These are phyloP conservation scores for Nicotiana rustica DNA, from an alignment of 305 asterid species.

Conservation along the genomic window DNA sequence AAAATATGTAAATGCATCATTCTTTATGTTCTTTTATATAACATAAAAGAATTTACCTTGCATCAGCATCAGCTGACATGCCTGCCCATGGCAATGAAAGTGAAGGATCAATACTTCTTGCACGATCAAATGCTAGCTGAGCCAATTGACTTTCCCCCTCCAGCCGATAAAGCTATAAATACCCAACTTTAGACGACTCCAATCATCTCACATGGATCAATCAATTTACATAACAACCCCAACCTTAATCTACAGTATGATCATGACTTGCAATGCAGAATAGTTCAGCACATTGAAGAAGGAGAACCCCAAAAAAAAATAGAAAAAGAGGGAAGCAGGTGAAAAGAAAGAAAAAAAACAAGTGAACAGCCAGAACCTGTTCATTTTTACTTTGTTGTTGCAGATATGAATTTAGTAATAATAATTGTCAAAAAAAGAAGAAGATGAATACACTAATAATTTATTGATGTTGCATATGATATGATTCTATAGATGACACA, in stretches of 20 bases:
- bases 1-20: constrained; percentile 35
- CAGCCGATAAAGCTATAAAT: constrained; percentile 74
- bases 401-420: no score
- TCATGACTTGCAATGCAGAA: not conserved
- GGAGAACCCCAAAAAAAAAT: constrained; percentile 35
- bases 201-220: constrained; percentile 26
- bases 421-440: no score
- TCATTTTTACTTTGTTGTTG: not conserved
- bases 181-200: constrained; percentile 25
- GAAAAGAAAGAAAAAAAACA: not conserved
- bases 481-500: no score
- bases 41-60: constrained; percentile 58
- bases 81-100: constrained; percentile 99
- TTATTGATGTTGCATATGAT: no score
- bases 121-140: constrained; percentile 92
- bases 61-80: constrained; percentile 93
- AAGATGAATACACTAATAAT: no score
- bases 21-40: constrained; percentile 27
- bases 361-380: not conserved
- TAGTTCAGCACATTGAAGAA: constrained; percentile 27
- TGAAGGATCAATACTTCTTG: constrained; percentile 98
- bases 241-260: constrained; percentile 18
- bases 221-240: constrained; percentile 11
- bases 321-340: not conserved
- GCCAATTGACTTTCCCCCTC: constrained; percentile 79